Evolutionary conservation across 495 filamentous ascomycete species (phyloP).

Genomic region (Friedmanniomyces endolithicus): DNA sequence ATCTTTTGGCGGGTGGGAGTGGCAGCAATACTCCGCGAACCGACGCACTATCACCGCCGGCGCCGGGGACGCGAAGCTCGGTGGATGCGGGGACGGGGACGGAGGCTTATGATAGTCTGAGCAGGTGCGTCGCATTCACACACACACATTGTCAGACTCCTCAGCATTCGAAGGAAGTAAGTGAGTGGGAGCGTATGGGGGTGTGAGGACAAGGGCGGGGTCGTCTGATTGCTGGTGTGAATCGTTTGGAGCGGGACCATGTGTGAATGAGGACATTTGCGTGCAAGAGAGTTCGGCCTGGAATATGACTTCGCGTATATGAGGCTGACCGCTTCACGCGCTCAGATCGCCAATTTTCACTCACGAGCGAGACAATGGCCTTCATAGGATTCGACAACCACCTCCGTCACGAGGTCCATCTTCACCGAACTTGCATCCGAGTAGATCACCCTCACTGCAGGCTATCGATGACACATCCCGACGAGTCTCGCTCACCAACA

Average conservation of each 20-base stretch:
- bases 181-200: too few relatives aligned
- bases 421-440: constrained; percentile 38
- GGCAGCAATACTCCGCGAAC: background rate
- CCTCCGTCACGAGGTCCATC: constrained; percentile 29
- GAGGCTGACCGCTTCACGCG: background rate
- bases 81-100: constrained; percentile 4
- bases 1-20: background rate
- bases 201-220: background rate
- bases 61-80: constrained; percentile 3
- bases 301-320: background rate
- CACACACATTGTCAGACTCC: background rate
- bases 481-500: constrained; percentile 41
- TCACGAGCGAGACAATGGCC: constrained; percentile 39
- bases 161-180: too few relatives aligned
- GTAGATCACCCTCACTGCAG: constrained; percentile 35
- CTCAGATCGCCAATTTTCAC: constrained; percentile 18
- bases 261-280: background rate
- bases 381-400: constrained; percentile 86
- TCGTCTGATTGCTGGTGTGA: background rate
- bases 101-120: constrained; percentile 17
- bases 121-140: constrained; percentile 8
- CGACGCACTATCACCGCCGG: constrained; percentile 1
- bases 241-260: background rate
- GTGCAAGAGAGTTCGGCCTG: background rate
- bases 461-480: constrained; percentile 37